These are phyloP conservation scores for Tuber aestivum DNA, from an alignment of 495 filamentous ascomycete genomes.

Conservation along the genomic window DNA sequence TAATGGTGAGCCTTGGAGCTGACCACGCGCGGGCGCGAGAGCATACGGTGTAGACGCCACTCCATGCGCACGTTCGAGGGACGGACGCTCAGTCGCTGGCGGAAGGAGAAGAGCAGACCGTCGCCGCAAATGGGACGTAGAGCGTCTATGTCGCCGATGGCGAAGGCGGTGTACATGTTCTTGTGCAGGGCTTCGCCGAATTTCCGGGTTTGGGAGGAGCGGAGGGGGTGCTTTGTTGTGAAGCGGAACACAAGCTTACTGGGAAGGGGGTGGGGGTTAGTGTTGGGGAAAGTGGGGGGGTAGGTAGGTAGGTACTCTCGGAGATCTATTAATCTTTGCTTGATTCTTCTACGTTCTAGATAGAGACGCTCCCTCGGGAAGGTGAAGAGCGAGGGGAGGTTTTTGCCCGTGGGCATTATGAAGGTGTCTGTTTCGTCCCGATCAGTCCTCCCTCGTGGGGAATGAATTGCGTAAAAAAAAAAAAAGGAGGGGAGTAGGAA, in stretches of 20 bases:
- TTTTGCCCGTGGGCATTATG: too few species aligned
- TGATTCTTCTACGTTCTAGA: too few species aligned
- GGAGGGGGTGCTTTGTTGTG: slow-evolving; percentile 48
- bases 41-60: slow-evolving; percentile 65
- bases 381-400: too few species aligned
- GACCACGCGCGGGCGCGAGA: slow-evolving; percentile 55
- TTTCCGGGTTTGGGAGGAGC: slow-evolving; percentile 39
- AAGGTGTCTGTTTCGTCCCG: too few species aligned
- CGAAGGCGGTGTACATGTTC: slow-evolving; percentile 67
- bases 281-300: background rate
- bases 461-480: too few species aligned
- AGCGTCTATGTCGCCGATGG: slow-evolving; percentile 56
- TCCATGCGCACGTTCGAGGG: slow-evolving; percentile 48
- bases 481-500: too few species aligned
- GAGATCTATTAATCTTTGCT: too few species aligned
- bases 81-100: slow-evolving; percentile 53
- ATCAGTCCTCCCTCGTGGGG: too few species aligned
- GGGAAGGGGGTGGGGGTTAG: slow-evolving; percentile 5
- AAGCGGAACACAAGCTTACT: slow-evolving; percentile 46
- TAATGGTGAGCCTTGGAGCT: slow-evolving; percentile 48
- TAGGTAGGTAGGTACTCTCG: too few species aligned
- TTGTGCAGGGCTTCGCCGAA: slow-evolving; percentile 57
- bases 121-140: slow-evolving; percentile 57
- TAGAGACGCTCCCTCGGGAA: too few species aligned
- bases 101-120: slow-evolving; percentile 55